A percentile compares a stretch with the other conserved stretches of the same genome.
phyloP scores from a whole-genome alignment of 345 rosid genomes.

The Litchi chinensis region DNA sequence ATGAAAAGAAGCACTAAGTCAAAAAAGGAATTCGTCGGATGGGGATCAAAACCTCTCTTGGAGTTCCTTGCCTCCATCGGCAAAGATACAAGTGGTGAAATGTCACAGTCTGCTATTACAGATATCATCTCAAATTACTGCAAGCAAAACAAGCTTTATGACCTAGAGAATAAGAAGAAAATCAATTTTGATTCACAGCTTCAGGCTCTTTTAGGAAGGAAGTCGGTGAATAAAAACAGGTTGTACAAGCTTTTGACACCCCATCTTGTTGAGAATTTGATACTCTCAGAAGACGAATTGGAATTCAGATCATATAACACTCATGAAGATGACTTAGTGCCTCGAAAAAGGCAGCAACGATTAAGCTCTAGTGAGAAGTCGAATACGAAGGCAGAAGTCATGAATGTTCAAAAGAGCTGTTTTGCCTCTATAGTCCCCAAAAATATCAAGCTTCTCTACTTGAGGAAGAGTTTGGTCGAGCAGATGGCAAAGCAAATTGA shows the following conservation, averaged over 20 bases:
- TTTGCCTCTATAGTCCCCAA: conserved; percentile 43
- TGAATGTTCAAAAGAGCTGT: conserved; percentile 22
- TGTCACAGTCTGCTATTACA: too few relatives aligned
- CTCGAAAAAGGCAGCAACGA: conserved; percentile 24
- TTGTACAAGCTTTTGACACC: conserved; percentile 33
- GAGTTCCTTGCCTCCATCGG: background rate
- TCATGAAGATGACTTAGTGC: conserved; percentile 3
- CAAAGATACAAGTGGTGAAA: too few relatives aligned
- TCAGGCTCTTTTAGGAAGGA: conserved; percentile 38
- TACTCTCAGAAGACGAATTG: conserved; percentile 31
- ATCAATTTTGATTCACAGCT: conserved; percentile 49
- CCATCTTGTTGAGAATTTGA: conserved; percentile 43
- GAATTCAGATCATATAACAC: conserved; percentile 10
- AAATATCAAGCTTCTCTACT: conserved; percentile 55
- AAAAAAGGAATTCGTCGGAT: conserved; percentile 39
- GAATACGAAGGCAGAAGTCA: conserved; percentile 29
- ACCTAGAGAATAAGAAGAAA: conserved; percentile 40
- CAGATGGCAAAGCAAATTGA: conserved; percentile 46
- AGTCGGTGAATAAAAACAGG: conserved; percentile 34
- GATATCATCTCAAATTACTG: too few relatives aligned
- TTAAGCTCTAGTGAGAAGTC: conserved; percentile 18
- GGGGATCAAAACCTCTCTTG: conserved; percentile 50
- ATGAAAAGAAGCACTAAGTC: too few relatives aligned
- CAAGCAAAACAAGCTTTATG: conserved; percentile 30
- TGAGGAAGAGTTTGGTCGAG: conserved; percentile 48